Evolutionary conservation across 176 grass and related monocot species (phyloP).

Genomic region (Tillandsia leiboldiana): DNA sequence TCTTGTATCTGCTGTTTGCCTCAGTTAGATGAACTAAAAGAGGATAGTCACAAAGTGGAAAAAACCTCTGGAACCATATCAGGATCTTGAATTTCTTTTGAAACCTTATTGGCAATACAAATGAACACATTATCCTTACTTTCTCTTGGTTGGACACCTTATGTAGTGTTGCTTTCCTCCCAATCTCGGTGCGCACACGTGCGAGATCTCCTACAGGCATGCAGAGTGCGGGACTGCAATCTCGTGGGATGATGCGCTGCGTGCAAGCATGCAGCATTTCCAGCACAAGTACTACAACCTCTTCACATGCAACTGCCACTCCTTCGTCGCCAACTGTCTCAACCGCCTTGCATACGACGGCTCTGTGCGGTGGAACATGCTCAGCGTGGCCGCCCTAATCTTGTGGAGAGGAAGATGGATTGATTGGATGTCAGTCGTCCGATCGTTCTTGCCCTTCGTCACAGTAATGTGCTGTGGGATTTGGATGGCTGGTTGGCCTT

Average conservation of each 20-base stretch:
- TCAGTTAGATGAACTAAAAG: no score
- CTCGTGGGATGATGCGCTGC: conserved; percentile 74
- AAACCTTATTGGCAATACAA: not conserved
- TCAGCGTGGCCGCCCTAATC: conserved; percentile 54
- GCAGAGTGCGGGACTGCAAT: conserved; percentile 51
- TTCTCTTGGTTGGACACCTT: conserved; percentile 8
- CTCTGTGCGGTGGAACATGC: conserved; percentile 50
- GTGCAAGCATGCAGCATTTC: conserved; percentile 50
- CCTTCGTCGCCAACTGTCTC: conserved; percentile 64
- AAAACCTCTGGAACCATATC: no score
- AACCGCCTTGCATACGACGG: conserved; percentile 53
- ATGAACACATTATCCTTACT: conserved; percentile 2
- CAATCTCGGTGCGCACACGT: conserved; percentile 50
- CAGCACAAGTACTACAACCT: conserved; percentile 87
- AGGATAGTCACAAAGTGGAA: no score
- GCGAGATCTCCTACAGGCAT: conserved; percentile 54
- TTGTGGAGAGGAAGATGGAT: conserved; percentile 67
- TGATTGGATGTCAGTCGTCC: conserved; percentile 48
- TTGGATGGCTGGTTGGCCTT: conserved; percentile 73
- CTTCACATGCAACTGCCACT: conserved; percentile 83
- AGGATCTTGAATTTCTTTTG: not conserved
- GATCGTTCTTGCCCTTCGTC: conserved; percentile 57
- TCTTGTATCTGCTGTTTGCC: no score
- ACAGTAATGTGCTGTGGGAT: conserved; percentile 49
- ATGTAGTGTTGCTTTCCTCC: conserved; percentile 82